phyloP scores from a whole-genome alignment of 257 asterid species.

The Plantago ovata region DNA sequence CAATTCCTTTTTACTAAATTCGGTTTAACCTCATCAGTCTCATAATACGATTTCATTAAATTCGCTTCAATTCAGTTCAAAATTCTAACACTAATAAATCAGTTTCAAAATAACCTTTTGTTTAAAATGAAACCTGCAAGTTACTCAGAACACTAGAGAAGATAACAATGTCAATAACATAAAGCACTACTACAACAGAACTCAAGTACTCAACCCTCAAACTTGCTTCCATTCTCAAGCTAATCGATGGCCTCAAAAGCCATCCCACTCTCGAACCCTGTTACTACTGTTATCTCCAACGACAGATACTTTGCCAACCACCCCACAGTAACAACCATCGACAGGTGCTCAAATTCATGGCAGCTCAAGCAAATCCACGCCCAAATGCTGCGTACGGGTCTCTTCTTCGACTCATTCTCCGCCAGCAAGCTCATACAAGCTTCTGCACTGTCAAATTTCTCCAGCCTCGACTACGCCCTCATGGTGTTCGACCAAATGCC shows the following conservation, averaged over 20 bases:
- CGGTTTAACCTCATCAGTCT: no score
- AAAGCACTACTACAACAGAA: no score
- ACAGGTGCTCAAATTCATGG: constrained; percentile 36
- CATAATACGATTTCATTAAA: no score
- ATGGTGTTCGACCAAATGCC: constrained; percentile 74
- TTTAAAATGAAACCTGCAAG: no score
- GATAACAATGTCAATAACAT: no score
- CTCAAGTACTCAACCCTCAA: background rate
- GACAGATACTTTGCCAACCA: constrained; percentile 51
- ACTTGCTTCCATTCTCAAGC: background rate
- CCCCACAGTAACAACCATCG: constrained; percentile 43
- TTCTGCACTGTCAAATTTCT: constrained; percentile 40
- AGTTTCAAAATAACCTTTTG: no score
- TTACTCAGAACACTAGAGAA: no score
- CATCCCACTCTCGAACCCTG: constrained; percentile 17
- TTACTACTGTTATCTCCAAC: constrained; percentile 15
- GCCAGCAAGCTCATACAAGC: constrained; percentile 70
- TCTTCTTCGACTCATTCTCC: constrained; percentile 60
- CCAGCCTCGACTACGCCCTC: constrained; percentile 63
- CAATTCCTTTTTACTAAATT: no score
- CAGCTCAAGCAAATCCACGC: constrained; percentile 79
- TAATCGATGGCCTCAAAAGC: constrained; percentile 35
- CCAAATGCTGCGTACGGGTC: constrained; percentile 64
- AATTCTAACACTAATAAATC: no score
- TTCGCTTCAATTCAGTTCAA: no score